Base-by-base conservation (phyloP, 1,284 basidiomycete genomes). In the Stereum hirsutum region DNA sequence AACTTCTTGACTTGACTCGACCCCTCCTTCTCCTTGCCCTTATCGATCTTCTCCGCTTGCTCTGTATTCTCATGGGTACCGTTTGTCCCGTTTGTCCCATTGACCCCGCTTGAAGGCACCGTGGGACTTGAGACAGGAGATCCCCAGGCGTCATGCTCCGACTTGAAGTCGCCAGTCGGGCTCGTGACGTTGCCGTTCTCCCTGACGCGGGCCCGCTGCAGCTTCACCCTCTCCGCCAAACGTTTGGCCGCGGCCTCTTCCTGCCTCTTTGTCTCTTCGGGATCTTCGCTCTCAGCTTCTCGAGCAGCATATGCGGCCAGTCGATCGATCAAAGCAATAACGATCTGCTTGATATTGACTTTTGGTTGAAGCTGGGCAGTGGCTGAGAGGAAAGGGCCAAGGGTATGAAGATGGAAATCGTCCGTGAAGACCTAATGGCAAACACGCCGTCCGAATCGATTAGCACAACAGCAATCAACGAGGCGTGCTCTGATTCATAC, bases 281-380 rank as follows among this genome's bases (percentile, higher is more conserved):
- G 90, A 54, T 89, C 85, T 60, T 96, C 92, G 52, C 69, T 92
- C 65, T 96, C 93, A 0, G 92, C 90, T 62, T 96, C 92, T 4
- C 91, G 77, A 0, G 91, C 92, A 25, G 93, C 93, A 55, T 93
- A 96, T 1, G 89, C 81, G 0, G 93, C 94, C 6, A 97, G 69
- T n/a, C 93, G 78, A 63, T 97, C 94, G 53, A 97, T 95, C 27
- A 97, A 74, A 0, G 93, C 88, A 46, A 96, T 97, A 45, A 96
- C 93, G 52, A 97, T 96, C 49, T 85, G 78, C 64, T 97, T 97
- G 68, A 97, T 95, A 64, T 94, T 95, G 53, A 97, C 93, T 57
- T 93, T 89, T 21, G 91, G 90, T 58, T 96, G 92, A 1, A 97
- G 74, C 55, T 93, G 90, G 0, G 93, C 92, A 0, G 91, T 94